Conservation (phyloP, 805 yeast species). For the Wickerhamomyces chambardii region DNA sequence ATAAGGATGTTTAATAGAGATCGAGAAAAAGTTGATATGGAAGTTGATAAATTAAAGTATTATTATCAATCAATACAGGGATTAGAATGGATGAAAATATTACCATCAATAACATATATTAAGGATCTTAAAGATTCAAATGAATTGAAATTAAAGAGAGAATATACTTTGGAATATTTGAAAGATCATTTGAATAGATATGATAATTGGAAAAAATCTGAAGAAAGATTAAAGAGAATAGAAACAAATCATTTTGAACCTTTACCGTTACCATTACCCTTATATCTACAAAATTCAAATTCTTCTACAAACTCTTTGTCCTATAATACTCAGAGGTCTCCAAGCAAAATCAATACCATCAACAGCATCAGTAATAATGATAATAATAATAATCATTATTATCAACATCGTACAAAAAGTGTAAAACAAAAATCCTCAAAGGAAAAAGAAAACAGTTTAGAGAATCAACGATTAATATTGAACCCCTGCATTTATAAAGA, state of each 20-base stretch:
- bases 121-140: conserved; percentile 32
- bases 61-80: conserved; percentile 33
- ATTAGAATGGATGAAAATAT: conserved; percentile 36
- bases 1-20: conserved; percentile 45
- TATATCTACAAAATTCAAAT: too few relatives aligned
- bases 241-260: neutral
- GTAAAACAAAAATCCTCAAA: too few relatives aligned
- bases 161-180: conserved; percentile 42
- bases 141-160: conserved; percentile 43
- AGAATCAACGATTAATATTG: too few relatives aligned
- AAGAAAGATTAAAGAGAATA: conserved; percentile 14
- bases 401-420: too few relatives aligned
- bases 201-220: conserved; percentile 12
- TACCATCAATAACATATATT: conserved; percentile 40
- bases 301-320: too few relatives aligned
- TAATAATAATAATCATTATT: too few relatives aligned
- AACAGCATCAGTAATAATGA: too few relatives aligned
- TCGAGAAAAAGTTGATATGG: conserved; percentile 39
- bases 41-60: conserved; percentile 36
- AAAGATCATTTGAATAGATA: conserved; percentile 7
- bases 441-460: too few relatives aligned
- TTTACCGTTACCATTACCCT: too few relatives aligned
- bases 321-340: too few relatives aligned
- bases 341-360: too few relatives aligned
- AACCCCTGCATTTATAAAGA: neutral